Base-by-base conservation (phyloP, 129 eudicot genomes). In the Flaveria linearis region DNA sequence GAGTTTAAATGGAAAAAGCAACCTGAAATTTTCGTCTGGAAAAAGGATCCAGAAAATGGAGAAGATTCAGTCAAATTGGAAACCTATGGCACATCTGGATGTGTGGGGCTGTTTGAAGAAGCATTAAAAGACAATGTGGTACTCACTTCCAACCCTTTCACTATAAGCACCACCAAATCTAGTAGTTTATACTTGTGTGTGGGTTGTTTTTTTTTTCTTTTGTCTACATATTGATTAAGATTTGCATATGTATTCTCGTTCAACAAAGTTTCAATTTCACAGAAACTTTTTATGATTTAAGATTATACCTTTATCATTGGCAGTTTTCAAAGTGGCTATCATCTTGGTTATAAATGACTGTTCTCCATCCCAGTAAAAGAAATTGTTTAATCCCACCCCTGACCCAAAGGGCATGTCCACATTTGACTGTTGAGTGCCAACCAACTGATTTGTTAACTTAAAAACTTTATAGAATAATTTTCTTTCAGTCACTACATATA, bases 1-100 rank as follows among this genome's bases (percentile, higher is more conserved):
- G 84, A 83, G n/a, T 91, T 91, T 80, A 66, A 87, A 33, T 94
- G 99, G 99, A 80, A 89, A 74, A 88, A 94, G 80, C 85, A 87
- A 68, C 97, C 99, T 47, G 77, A 81, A 84, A 86, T 94, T 73
- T 52, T 73, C 53, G 97, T 94, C 23, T 94, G 99, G 97, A 85
- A 75, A 78, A 86, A 85, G 51, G 60, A 65, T 61, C 61, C 90
- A 15, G 70, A 81, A 20, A 85, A 86, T 71, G 89, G 72, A 25
- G 84, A 90, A 45, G 80, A 82, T 14, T 61, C 84, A 4, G 88
- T 71, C 28, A 84, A 79, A 61, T 66, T 87, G 81, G 90, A 87
- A 73, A 71, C 82, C 13, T 94, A 91, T 77, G 88, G 79, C 47
- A 60, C 87, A 51, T 73, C 77, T 53, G 86, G 86, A 51, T 76